Conservation (phyloP, 179 eudicot species). For the Pouteria campechiana region DNA sequence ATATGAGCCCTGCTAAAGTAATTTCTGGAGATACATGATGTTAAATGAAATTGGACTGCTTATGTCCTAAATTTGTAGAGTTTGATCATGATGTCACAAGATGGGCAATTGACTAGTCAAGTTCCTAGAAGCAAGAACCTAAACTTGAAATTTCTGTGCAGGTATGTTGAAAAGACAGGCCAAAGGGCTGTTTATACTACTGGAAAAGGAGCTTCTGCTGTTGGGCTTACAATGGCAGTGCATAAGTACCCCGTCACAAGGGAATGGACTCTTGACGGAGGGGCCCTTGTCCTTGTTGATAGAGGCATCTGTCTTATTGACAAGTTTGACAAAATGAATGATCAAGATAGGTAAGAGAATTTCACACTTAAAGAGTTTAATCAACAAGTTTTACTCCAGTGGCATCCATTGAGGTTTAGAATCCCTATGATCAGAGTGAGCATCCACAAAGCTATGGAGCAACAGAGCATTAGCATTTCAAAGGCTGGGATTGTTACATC, state of each 20-base stretch:
- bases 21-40: slow-evolving; percentile 1
- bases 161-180: slow-evolving; percentile 95
- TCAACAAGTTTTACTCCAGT: too few relatives aligned
- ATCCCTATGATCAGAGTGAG: slow-evolving; percentile 50
- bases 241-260: slow-evolving; percentile 97
- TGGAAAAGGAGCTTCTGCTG: slow-evolving; percentile 98
- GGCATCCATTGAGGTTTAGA: neutral
- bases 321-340: slow-evolving; percentile 98
- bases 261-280: slow-evolving; percentile 98
- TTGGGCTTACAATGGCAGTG: slow-evolving; percentile 96
- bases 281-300: slow-evolving; percentile 96
- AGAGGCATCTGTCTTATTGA: slow-evolving; percentile 94
- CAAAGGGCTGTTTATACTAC: slow-evolving; percentile 96
- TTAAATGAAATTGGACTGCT: neutral
- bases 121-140: too few relatives aligned
- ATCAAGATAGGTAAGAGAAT: slow-evolving; percentile 70
- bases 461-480: slow-evolving; percentile 96
- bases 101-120: too few relatives aligned
- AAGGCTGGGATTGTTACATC: slow-evolving; percentile 99
- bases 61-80: neutral
- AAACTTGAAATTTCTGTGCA: too few relatives aligned
- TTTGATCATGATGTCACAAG: neutral
- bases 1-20: too few relatives aligned
- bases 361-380: too few relatives aligned
- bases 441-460: slow-evolving; percentile 99